A percentile compares a stretch with the other conserved stretches of the same genome.
phyloP scores from a whole-genome alignment of 257 asterid genomes.

The Petrea volubilis region DNA sequence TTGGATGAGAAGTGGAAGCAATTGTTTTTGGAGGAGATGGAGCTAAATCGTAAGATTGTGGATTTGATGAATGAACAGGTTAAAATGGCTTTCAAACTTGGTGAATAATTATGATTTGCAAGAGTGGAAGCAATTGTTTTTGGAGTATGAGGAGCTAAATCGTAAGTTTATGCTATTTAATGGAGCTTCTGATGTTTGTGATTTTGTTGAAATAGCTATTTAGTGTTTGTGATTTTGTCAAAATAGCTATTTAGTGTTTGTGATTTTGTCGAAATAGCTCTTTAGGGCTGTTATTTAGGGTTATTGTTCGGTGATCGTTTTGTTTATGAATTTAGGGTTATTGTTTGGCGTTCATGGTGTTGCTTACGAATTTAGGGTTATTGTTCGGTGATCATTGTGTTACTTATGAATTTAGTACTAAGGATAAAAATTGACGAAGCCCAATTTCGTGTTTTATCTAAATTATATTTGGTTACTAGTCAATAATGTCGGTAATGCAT shows the following conservation, averaged over 20 bases:
- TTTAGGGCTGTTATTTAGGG: no score
- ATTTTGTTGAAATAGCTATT: not conserved
- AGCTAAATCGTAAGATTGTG: slow-evolving; percentile 37
- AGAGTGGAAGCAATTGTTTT: no score
- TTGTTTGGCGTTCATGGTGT: no score
- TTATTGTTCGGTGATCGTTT: no score
- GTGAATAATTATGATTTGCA: slow-evolving; percentile 22
- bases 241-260: not conserved
- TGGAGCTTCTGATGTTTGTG: not conserved
- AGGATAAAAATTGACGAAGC: not conserved
- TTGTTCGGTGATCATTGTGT: no score
- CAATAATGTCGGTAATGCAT: not conserved
- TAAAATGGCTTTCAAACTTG: slow-evolving; percentile 30
- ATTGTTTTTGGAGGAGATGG: slow-evolving; percentile 39
- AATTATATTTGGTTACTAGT: not conserved
- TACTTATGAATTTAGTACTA: not conserved
- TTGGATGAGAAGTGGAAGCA: slow-evolving; percentile 65
- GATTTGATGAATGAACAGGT: slow-evolving; percentile 41
- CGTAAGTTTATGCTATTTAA: not conserved
- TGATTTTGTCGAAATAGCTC: no score
- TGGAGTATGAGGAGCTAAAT: no score
- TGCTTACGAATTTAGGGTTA: not conserved
- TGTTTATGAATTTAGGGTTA: not conserved
- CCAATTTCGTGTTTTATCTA: not conserved
- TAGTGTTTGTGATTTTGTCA: not conserved